These are phyloP conservation scores for Hydnomerulius pinastri DNA, from an alignment of 768 basidiomycete genomes.

Conservation along the genomic window DNA sequence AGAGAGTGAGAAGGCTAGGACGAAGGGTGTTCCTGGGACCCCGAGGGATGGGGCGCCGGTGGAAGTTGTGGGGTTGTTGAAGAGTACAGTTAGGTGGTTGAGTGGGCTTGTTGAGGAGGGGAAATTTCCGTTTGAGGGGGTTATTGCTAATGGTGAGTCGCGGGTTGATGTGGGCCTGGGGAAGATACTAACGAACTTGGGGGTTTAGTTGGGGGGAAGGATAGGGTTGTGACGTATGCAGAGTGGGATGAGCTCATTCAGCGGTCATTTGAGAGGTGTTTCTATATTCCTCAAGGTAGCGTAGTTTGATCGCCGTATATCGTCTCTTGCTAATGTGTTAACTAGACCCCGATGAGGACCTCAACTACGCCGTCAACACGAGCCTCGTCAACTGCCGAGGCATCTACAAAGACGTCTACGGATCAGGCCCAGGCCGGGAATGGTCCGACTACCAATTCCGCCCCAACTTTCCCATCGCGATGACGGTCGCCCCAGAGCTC, in stretches of 20 bases:
- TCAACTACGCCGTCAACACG: constrained; percentile 67
- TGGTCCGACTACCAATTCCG: constrained; percentile 98
- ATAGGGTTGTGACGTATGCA: constrained; percentile 77
- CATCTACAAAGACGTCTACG: constrained; percentile 98
- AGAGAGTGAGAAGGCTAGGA: constrained; percentile 87
- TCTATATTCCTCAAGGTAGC: constrained; percentile 82
- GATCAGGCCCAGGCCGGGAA: constrained; percentile 82
- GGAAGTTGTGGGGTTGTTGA: constrained; percentile 91
- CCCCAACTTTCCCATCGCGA: constrained; percentile 92
- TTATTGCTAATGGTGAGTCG: constrained; percentile 75
- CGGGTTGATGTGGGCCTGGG: no score
- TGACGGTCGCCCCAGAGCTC: constrained; percentile 95
- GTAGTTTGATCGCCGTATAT: background rate
- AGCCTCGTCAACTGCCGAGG: constrained; percentile 83
- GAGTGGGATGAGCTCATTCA: constrained; percentile 90
- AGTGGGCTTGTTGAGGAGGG: constrained; percentile 61
- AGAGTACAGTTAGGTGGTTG: constrained; percentile 93
- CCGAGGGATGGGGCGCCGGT: constrained; percentile 95
- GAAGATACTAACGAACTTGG: constrained; percentile 1
- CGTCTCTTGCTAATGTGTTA: constrained; percentile 3
- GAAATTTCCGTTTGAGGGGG: constrained; percentile 89
- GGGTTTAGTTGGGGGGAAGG: constrained; percentile 63
- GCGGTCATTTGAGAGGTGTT: constrained; percentile 83
- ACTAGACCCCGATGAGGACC: constrained; percentile 72
- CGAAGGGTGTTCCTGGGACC: constrained; percentile 93